Conservation (phyloP, 2,329 filamentous ascomycete species). For the Sporothrix inflata region DNA sequence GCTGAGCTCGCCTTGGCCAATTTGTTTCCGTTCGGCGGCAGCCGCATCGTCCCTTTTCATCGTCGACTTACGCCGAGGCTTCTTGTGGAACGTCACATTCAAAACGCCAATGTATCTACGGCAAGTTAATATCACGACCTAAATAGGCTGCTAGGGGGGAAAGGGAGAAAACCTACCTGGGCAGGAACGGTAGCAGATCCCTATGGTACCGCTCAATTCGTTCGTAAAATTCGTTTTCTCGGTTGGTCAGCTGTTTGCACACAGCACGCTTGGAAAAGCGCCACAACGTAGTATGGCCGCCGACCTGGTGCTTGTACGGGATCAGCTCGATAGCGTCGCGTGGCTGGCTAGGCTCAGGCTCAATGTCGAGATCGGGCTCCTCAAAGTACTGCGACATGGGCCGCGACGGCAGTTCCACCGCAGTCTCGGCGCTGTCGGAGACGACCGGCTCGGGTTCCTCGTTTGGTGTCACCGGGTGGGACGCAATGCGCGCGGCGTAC, state of each 20-base stretch:
- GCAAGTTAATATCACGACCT: background rate
- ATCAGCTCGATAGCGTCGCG: conserved; percentile 93
- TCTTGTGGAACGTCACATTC: conserved; percentile 93
- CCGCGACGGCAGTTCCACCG: conserved; percentile 43
- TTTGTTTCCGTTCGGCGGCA: conserved; percentile 43
- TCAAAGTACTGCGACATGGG: conserved; percentile 51
- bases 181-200: conserved; percentile 86
- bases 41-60: conserved; percentile 54
- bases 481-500: conserved; percentile 29
- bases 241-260: conserved; percentile 97
- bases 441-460: conserved; percentile 47
- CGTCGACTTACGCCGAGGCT: conserved; percentile 66
- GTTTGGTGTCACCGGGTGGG: conserved; percentile 27
- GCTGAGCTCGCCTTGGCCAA: conserved; percentile 39
- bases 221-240: conserved; percentile 99
- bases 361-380: conserved; percentile 55
- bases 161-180: conserved; percentile 60
- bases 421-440: conserved; percentile 42
- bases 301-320: conserved; percentile 96
- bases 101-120: conserved; percentile 91
- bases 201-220: conserved; percentile 90
- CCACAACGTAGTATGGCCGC: conserved; percentile 94
- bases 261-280: conserved; percentile 93
- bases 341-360: conserved; percentile 60
- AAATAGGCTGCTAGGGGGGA: background rate